phyloP scores from a whole-genome alignment of 768 basidiomycete genomes.

The Pulveroboletus frians region DNA sequence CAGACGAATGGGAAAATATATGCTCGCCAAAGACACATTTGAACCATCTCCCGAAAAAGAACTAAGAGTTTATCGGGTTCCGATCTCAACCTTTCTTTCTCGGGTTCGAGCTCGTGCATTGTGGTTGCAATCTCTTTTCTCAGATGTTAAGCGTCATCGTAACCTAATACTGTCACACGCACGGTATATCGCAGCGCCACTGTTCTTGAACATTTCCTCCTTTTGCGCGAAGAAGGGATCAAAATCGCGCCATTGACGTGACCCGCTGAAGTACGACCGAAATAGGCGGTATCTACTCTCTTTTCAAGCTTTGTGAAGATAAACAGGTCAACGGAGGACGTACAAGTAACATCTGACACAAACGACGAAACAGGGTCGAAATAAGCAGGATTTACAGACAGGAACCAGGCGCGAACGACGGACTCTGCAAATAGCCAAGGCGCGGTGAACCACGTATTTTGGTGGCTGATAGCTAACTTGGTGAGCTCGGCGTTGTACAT shows the following conservation, averaged over 20 bases:
- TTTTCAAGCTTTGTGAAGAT: background rate
- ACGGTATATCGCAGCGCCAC: constrained; percentile 75
- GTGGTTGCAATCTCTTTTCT: constrained; percentile 63
- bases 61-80: constrained; percentile 54
- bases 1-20: background rate
- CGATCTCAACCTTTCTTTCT: constrained; percentile 39
- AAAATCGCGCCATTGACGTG: constrained; percentile 63
- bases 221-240: constrained; percentile 87
- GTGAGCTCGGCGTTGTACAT: constrained; percentile 76
- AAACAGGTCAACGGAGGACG: constrained; percentile 18
- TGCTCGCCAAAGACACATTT: constrained; percentile 75
- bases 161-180: constrained; percentile 22
- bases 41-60: constrained; percentile 79
- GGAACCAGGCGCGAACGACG: constrained; percentile 22
- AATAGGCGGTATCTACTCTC: constrained; percentile 72
- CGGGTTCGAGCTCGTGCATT: constrained; percentile 58
- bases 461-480: constrained; percentile 39
- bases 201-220: constrained; percentile 73
- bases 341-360: constrained; percentile 65
- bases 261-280: constrained; percentile 64
- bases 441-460: constrained; percentile 82
- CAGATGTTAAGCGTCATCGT: background rate
- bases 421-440: constrained; percentile 98
- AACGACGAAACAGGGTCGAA: background rate
- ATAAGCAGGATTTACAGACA: background rate